Percentiles rank a stretch among this genome's conserved stretches.
These are phyloP conservation scores for Cyclotella baltica DNA, from an alignment of 108 stramenopile genomes.

Conservation along the genomic window DNA sequence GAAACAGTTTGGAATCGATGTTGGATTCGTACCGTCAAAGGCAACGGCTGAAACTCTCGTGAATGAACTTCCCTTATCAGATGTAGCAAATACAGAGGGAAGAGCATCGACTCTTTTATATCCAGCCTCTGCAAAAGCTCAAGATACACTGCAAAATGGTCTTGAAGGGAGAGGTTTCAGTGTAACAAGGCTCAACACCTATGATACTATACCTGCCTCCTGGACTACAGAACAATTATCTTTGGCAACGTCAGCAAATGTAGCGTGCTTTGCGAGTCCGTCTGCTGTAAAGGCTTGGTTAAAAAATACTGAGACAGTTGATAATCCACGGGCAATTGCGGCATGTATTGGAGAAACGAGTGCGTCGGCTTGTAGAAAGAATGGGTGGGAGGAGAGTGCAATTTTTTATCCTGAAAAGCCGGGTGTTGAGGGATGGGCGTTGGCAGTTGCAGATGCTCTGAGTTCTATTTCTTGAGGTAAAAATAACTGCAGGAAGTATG, in stretches of 20 bases:
- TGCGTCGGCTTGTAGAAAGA: constrained; percentile 69
- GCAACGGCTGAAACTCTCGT: constrained; percentile 77
- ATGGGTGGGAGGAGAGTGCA: constrained; percentile 62
- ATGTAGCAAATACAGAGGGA: constrained; percentile 27
- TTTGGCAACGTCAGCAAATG: constrained; percentile 47
- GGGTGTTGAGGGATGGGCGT: constrained; percentile 85
- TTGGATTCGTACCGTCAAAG: constrained; percentile 79
- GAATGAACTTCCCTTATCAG: constrained; percentile 61
- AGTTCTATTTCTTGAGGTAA: constrained; percentile 7
- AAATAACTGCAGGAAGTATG: too few relatives aligned
- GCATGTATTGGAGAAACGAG: constrained; percentile 91
- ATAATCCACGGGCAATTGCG: constrained; percentile 58
- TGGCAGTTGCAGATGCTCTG: constrained; percentile 46
- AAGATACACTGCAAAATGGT: constrained; percentile 69
- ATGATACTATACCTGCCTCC: constrained; percentile 81
- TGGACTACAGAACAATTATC: constrained; percentile 66
- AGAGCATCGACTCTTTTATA: constrained; percentile 64
- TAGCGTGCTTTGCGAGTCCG: constrained; percentile 87
- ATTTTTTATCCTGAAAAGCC: constrained; percentile 88
- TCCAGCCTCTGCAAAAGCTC: constrained; percentile 83
- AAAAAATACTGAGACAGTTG: constrained; percentile 61
- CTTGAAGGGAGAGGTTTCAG: constrained; percentile 65
- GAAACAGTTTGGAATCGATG: constrained; percentile 56
- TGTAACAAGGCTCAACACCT: constrained; percentile 81
- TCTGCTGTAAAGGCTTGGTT: constrained; percentile 88